phyloP scores from a whole-genome alignment of 495 filamentous ascomycete genomes.

The Penicillium cataractarum region DNA sequence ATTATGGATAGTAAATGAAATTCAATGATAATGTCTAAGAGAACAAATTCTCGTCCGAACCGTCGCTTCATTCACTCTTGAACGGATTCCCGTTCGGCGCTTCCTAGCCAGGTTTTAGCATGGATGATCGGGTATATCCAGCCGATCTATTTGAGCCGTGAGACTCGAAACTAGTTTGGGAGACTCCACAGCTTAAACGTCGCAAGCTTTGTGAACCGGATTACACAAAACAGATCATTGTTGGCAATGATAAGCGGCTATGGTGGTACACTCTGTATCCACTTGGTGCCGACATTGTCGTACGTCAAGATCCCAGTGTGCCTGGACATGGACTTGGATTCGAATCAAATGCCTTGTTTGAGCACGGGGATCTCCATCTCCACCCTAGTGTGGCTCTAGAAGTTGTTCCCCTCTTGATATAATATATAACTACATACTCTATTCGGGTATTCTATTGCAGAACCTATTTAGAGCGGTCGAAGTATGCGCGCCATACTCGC shows the following conservation, averaged over 20 bases:
- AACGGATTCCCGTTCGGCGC: neutral
- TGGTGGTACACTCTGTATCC: slow-evolving; percentile 10
- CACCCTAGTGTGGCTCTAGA: neutral
- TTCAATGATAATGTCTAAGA: neutral
- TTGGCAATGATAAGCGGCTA: slow-evolving; percentile 1
- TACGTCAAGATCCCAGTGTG: slow-evolving; percentile 7
- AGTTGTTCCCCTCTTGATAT: neutral
- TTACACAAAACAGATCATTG: neutral
- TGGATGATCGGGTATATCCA: neutral
- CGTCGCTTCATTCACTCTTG: neutral
- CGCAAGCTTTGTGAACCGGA: neutral
- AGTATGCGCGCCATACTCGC: neutral
- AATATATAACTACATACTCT: neutral
- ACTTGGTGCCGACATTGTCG: slow-evolving; percentile 3
- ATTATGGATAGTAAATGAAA: neutral
- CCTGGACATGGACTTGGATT: neutral
- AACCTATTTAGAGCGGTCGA: neutral
- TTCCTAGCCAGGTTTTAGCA: neutral
- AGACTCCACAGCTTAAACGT: neutral
- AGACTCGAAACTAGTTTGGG: neutral
- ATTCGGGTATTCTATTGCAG: neutral
- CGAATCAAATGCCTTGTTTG: slow-evolving; percentile 2
- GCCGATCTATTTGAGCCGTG: neutral
- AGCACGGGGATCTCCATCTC: neutral
- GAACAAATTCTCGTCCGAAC: neutral